Percentiles rank a stretch among this genome's conserved stretches.
Evolutionary conservation across 805 yeast genomes (phyloP).

Genomic region (Clavispora vitiphila): DNA sequence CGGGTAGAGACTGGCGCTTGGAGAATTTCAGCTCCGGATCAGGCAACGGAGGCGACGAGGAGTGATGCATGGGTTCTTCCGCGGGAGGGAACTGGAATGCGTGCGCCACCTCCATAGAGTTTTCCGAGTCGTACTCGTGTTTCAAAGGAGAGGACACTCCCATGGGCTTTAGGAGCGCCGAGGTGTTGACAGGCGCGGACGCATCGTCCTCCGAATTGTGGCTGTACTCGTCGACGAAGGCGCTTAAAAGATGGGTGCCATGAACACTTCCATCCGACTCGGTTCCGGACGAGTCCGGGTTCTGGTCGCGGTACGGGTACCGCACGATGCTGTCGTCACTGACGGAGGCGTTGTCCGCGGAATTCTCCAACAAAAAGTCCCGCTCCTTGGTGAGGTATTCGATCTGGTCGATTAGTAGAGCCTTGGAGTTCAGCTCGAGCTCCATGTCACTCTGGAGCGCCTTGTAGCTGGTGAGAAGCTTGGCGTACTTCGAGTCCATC

Average conservation of each 20-base stretch:
- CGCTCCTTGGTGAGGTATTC: constrained; percentile 42
- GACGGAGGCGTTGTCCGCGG: constrained; percentile 2
- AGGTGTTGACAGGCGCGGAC: too few species aligned
- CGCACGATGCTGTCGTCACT: constrained; percentile 3
- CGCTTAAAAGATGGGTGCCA: constrained; percentile 19
- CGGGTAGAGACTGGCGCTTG: constrained; percentile 35
- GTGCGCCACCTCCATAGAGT: constrained; percentile 17
- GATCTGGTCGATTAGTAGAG: constrained; percentile 49
- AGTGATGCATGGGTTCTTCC: constrained; percentile 1
- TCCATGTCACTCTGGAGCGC: constrained; percentile 47
- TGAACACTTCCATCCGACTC: constrained; percentile 18
- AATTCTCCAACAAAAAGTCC: constrained; percentile 9
- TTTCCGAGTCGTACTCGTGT: constrained; percentile 6
- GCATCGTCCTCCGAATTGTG: too few species aligned
- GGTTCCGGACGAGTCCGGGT: constrained; percentile 8
- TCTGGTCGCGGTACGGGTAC: constrained; percentile 1
- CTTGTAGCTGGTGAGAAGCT: constrained; percentile 30
- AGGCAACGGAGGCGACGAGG: constrained; percentile 29
- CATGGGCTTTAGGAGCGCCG: too few species aligned
- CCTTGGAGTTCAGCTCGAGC: constrained; percentile 48
- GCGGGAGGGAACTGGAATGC: constrained; percentile 25
- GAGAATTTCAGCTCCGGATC: constrained; percentile 23
- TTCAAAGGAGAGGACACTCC: neutral
- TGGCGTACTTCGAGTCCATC: constrained; percentile 21
- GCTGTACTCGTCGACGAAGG: constrained; percentile 17